These are phyloP conservation scores for Pyrus communis DNA, from an alignment of 306 rosid genomes.

Conservation along the genomic window DNA sequence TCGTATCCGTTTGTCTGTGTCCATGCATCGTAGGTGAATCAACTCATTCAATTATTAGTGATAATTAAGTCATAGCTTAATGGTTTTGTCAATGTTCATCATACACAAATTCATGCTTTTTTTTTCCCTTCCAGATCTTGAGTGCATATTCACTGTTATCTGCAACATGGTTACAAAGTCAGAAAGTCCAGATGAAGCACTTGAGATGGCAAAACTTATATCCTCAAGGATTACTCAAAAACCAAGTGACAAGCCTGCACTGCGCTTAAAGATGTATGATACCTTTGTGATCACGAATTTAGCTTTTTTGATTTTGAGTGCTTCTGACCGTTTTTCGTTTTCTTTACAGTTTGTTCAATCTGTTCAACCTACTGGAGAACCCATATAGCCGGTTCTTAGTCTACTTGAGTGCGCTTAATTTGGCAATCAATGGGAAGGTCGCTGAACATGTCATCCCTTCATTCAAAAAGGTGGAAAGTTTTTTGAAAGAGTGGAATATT, in stretches of 20 bases:
- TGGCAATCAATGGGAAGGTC: slow-evolving; percentile 73
- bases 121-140: slow-evolving; percentile 48
- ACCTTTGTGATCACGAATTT: not conserved
- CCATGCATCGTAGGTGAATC: too few relatives aligned
- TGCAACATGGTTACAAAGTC: slow-evolving; percentile 77
- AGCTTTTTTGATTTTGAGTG: not conserved
- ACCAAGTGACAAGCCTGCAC: slow-evolving; percentile 70
- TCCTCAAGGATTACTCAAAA: slow-evolving; percentile 57
- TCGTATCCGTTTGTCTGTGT: too few relatives aligned
- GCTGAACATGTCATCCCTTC: slow-evolving; percentile 68
- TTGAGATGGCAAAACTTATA: slow-evolving; percentile 71
- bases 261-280: slow-evolving; percentile 76
- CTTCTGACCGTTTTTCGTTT: slow-evolving; percentile 1
- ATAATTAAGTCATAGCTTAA: not conserved
- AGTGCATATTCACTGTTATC: slow-evolving; percentile 76
- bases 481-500: slow-evolving; percentile 87
- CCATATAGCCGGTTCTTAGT: slow-evolving; percentile 71
- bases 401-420: slow-evolving; percentile 63
- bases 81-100: not conserved
- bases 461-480: slow-evolving; percentile 67
- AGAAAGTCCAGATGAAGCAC: slow-evolving; percentile 60
- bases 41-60: not conserved
- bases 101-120: not conserved
- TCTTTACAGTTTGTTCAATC: slow-evolving; percentile 66
- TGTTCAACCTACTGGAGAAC: slow-evolving; percentile 76